phyloP scores from a whole-genome alignment of 768 basidiomycete genomes.

The Russula emetica region DNA sequence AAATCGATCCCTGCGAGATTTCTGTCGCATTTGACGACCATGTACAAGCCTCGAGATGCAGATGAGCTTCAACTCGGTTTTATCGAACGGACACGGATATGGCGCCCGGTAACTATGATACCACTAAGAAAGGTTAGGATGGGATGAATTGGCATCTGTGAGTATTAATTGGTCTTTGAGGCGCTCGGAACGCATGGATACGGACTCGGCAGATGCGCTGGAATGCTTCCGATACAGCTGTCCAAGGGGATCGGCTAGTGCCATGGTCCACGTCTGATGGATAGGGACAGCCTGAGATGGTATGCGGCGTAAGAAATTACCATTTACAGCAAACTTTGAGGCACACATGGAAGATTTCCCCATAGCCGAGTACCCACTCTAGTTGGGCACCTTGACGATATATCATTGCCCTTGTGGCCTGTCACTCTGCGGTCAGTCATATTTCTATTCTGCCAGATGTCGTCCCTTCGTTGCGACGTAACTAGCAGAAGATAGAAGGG shows the following conservation, averaged over 20 bases:
- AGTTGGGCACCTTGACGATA: slow-evolving; percentile 14
- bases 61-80: too few relatives aligned
- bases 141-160: slow-evolving; percentile 12
- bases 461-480: slow-evolving; percentile 2
- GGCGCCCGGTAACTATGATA: slow-evolving; percentile 25
- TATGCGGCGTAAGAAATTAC: slow-evolving; percentile 10
- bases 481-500: not conserved
- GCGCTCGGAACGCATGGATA: slow-evolving; percentile 17
- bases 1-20: slow-evolving; percentile 9
- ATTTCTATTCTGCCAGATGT: slow-evolving; percentile 1
- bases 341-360: slow-evolving; percentile 9
- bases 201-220: not conserved
- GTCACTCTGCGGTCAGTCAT: not conserved
- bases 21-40: slow-evolving; percentile 5
- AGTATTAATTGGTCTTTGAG: slow-evolving; percentile 15
- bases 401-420: slow-evolving; percentile 10
- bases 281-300: slow-evolving; percentile 12
- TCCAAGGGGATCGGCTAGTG: slow-evolving; percentile 5
- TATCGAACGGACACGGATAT: not conserved
- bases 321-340: slow-evolving; percentile 17
- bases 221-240: slow-evolving; percentile 5
- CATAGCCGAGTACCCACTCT: not conserved
- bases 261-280: slow-evolving; percentile 14
- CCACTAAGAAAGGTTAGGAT: slow-evolving; percentile 10
- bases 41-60: not conserved